Conservation (phyloP, 2,329 filamentous ascomycete species). For the Aureobasidium sp. region DNA sequence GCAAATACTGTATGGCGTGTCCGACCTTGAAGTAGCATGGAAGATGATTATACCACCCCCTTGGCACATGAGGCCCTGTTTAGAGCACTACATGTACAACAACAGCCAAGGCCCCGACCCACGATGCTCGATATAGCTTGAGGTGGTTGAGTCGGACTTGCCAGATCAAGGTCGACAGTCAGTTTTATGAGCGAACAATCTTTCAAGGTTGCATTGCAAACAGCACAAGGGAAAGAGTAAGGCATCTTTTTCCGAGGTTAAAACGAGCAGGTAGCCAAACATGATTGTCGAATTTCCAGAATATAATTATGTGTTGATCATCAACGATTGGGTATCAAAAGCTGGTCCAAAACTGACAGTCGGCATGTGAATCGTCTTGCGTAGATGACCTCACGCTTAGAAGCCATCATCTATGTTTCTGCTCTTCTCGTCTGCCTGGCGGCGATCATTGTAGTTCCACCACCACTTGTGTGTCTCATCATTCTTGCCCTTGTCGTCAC, state of each 20-base stretch:
- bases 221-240: too few species aligned
- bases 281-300: neutral
- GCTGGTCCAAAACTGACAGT: neutral
- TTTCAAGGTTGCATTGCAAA: neutral
- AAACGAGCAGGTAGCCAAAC: too few species aligned
- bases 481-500: conserved; percentile 32
- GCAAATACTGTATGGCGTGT: neutral
- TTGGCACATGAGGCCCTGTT: neutral
- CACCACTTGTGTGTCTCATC: conserved; percentile 53
- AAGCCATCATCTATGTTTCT: conserved; percentile 47
- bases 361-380: neutral
- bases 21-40: neutral
- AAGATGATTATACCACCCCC: neutral
- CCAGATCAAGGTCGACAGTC: conserved; percentile 33
- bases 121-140: neutral
- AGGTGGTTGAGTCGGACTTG: neutral
- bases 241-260: too few species aligned
- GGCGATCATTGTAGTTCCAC: conserved; percentile 47
- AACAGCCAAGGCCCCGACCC: neutral
- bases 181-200: conserved; percentile 41
- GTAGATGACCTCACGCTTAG: conserved; percentile 22
- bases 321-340: conserved; percentile 1
- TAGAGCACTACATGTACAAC: too few species aligned
- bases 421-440: conserved; percentile 42
- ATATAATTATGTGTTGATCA: neutral